phyloP scores from a whole-genome alignment of 495 filamentous ascomycete genomes.

The Evansstolkia leycettana region DNA sequence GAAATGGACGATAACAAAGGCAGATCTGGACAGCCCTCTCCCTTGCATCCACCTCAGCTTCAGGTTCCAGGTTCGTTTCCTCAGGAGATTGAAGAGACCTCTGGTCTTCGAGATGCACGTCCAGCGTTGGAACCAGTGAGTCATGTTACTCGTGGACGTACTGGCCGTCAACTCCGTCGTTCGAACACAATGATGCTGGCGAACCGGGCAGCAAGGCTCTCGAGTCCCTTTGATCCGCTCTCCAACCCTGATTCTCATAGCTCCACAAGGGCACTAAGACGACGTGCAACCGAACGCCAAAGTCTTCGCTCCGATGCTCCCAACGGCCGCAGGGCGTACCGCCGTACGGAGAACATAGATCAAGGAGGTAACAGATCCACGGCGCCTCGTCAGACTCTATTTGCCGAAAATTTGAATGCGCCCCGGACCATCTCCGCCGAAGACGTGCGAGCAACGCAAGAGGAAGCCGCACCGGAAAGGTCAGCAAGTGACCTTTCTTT shows the following conservation, averaged over 20 bases:
- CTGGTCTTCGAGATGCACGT: not conserved
- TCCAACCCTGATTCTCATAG: not conserved
- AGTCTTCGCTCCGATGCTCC: constrained; percentile 10
- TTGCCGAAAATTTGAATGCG: not conserved
- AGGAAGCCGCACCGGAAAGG: not conserved
- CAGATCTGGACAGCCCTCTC: not conserved
- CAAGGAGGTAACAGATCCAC: constrained; percentile 3
- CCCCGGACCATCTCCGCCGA: constrained; percentile 19
- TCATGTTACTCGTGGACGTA: not conserved
- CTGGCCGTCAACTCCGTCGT: constrained; percentile 9
- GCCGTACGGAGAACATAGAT: not conserved
- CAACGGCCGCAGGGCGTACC: constrained; percentile 1
- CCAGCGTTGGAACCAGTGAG: not conserved
- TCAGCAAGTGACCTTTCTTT: not conserved
- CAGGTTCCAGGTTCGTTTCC: constrained; percentile 8
- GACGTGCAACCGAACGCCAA: constrained; percentile 18
- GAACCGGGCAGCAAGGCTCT: constrained; percentile 7
- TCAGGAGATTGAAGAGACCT: constrained; percentile 2
- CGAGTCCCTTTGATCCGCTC: constrained; percentile 12
- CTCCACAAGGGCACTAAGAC: constrained; percentile 8
- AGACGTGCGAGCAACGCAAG: constrained; percentile 2
- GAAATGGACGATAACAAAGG: not conserved
- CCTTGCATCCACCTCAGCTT: constrained; percentile 1
- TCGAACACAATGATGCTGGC: constrained; percentile 12
- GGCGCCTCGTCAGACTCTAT: constrained; percentile 3